phyloP scores from a whole-genome alignment of 441 rosid genomes.

The Gossypium schwendimanii region DNA sequence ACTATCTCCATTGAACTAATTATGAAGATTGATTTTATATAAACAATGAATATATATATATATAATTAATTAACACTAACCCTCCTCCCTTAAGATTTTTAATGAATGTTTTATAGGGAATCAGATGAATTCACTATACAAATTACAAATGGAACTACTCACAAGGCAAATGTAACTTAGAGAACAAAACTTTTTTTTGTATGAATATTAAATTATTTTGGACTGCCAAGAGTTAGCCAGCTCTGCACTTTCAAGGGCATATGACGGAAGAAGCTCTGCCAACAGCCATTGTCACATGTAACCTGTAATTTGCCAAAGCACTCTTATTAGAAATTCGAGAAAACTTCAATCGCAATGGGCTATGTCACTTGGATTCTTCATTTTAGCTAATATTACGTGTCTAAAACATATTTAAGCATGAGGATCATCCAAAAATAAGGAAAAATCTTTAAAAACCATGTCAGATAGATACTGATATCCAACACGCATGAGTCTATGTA shows the following conservation, averaged over 20 bases:
- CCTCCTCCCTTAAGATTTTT: conserved; percentile 3
- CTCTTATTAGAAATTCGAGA: neutral
- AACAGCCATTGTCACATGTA: conserved; percentile 4
- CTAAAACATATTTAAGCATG: neutral
- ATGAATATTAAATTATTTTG: neutral
- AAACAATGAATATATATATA: neutral
- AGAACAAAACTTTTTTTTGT: neutral
- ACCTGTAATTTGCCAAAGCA: conserved; percentile 18
- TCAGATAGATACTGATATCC: neutral
- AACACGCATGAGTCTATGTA: neutral
- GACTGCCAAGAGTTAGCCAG: conserved; percentile 6
- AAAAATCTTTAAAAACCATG: neutral
- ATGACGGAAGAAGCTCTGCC: conserved; percentile 5
- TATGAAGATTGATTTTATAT: neutral
- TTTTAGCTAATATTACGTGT: neutral
- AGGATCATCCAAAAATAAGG: neutral
- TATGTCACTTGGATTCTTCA: neutral
- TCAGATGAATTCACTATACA: conserved; percentile 10
- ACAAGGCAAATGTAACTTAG: conserved; percentile 7
- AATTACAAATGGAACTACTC: conserved; percentile 10
- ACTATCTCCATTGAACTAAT: neutral
- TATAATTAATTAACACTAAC: neutral
- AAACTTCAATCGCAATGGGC: neutral
- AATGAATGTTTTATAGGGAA: conserved; percentile 9
- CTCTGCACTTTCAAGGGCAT: neutral